A percentile compares a stretch with the other conserved stretches of the same genome.
Evolutionary conservation across 441 rosid genomes (phyloP).

Genomic region (Breynia disticha): DNA sequence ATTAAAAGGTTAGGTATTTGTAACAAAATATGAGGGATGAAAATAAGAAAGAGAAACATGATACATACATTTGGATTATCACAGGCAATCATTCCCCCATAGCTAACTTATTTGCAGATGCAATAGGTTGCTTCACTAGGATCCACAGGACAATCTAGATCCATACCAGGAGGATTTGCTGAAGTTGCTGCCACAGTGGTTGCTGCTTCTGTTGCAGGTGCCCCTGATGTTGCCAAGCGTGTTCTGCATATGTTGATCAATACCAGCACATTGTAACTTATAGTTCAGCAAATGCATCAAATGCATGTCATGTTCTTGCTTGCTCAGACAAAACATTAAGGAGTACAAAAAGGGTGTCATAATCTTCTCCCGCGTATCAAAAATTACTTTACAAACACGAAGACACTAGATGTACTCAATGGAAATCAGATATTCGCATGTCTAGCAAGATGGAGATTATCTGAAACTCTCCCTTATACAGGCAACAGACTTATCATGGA

Average conservation of each 20-base stretch:
- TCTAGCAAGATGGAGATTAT: no score
- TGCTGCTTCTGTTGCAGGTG: constrained; percentile 32
- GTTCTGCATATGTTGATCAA: constrained; percentile 13
- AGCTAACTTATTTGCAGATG: constrained; percentile 94
- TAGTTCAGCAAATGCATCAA: no score
- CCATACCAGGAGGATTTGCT: constrained; percentile 63
- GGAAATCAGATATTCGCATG: no score
- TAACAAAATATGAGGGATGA: not conserved
- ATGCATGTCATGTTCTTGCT: no score
- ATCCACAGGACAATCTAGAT: constrained; percentile 89
- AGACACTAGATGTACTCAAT: no score
- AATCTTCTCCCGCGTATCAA: no score
- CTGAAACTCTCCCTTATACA: no score
- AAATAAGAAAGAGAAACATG: not conserved
- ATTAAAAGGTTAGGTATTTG: not conserved
- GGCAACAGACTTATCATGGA: no score
- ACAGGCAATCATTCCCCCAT: constrained; percentile 92
- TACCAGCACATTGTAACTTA: no score
- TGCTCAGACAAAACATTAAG: no score
- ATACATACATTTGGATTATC: constrained; percentile 68
- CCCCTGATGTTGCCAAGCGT: constrained; percentile 46
- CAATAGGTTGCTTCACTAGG: constrained; percentile 99
- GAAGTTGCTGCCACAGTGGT: constrained; percentile 38
- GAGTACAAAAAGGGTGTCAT: no score
- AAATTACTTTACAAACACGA: no score